Conservation (phyloP, 2,329 filamentous ascomycete species). For the Dactylellina haptotyla region DNA sequence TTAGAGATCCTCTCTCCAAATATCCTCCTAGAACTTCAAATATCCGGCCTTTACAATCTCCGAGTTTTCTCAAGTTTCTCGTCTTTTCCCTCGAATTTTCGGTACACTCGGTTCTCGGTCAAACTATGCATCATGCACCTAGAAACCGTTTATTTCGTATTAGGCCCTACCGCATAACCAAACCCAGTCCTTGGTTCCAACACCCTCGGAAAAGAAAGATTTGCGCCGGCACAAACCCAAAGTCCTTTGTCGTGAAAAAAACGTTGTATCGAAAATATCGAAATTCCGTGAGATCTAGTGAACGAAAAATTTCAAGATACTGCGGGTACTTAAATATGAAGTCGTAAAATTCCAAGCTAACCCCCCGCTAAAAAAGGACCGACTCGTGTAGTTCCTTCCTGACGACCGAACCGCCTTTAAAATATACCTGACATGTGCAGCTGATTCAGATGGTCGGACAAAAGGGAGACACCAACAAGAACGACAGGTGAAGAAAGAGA, state of each 20-base stretch:
- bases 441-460: constrained; percentile 30
- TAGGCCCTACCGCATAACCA: neutral
- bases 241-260: neutral
- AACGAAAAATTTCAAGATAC: too few relatives aligned
- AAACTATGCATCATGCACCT: constrained; percentile 13
- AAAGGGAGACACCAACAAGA: constrained; percentile 21
- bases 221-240: constrained; percentile 30
- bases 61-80: neutral
- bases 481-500: constrained; percentile 57
- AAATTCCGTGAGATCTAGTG: constrained; percentile 61
- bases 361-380: too few relatives aligned
- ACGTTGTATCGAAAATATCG: constrained; percentile 50
- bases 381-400: neutral
- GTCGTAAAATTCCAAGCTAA: too few relatives aligned
- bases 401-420: constrained; percentile 3
- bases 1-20: neutral
- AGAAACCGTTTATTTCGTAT: neutral
- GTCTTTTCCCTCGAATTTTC: constrained; percentile 7
- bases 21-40: neutral
- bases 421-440: neutral
- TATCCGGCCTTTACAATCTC: neutral
- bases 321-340: too few relatives aligned
- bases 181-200: constrained; percentile 61
- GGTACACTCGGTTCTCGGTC: constrained; percentile 40
- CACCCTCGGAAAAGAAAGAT: constrained; percentile 69